Conservation (phyloP, 108 stramenopile genomes). For the Nitzschia sp. region DNA sequence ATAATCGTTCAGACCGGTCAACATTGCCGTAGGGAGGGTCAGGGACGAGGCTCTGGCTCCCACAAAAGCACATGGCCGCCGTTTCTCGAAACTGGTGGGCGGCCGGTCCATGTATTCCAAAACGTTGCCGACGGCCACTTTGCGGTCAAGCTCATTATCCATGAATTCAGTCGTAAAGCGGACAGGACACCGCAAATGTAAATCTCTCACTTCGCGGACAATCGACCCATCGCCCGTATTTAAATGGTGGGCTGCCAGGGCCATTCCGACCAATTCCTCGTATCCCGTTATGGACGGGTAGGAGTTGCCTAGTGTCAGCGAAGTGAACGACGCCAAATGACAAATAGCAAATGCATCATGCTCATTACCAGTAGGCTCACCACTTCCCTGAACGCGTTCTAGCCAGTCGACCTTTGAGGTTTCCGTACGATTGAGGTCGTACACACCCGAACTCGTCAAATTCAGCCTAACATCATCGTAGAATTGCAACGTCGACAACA, state of each 20-base stretch:
- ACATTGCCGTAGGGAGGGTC: constrained; percentile 43
- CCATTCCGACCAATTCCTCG: constrained; percentile 1
- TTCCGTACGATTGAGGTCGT: no score
- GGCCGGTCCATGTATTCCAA: not conserved
- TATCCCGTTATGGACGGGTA: not conserved
- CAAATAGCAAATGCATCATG: not conserved
- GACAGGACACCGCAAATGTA: constrained; percentile 33
- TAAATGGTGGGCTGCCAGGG: constrained; percentile 46
- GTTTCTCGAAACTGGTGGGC: not conserved
- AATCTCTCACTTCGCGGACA: constrained; percentile 29
- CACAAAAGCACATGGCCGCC: constrained; percentile 49
- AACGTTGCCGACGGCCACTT: not conserved
- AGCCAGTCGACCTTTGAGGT: no score
- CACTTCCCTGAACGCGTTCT: no score
- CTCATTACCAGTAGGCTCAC: not conserved
- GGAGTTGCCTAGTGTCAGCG: constrained; percentile 1
- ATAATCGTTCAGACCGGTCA: constrained; percentile 51
- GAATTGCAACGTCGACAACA: no score
- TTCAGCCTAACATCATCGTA: no score
- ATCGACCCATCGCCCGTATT: constrained; percentile 51
- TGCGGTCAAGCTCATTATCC: not conserved
- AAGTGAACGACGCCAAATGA: not conserved
- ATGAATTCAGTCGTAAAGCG: constrained; percentile 30
- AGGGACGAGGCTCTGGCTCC: constrained; percentile 43
- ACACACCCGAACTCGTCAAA: no score